Base-by-base conservation (phyloP, 164 flowering plant species). In the Vitis amurensis region DNA sequence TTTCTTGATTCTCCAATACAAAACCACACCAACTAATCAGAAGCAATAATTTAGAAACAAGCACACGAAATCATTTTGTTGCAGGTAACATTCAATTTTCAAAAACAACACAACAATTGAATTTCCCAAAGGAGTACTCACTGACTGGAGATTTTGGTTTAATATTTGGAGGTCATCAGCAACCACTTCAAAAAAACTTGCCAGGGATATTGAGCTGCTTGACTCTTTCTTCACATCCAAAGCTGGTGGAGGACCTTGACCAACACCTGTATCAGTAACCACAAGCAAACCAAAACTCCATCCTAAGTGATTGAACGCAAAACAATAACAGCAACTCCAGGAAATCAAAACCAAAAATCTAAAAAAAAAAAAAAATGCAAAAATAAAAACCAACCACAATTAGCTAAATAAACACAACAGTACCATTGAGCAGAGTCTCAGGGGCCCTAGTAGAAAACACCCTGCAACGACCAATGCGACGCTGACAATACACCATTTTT, bases 91-190 rank as follows among this genome's bases (percentile, higher is more conserved):
- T 37, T 2, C 44, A 37, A 37, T 3, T 37, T 37, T 6, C 0
- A 37, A 23, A 49, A 16, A 57, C 9, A 67, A 6, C 53, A 66
- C 44, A 37, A 37, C 44, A 37, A 0, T 37, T 50, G 16, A 49
- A 55, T 7, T 10, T 27, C 5, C 58, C 10, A 66, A 62, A 17
- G 10, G 13, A 63, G 37, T 56, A 85, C 97, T 89, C 70, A 92
- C 98, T 9, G 95, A 73, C 61, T 76, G 83, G 31, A 94, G 89
- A 79, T 91, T 94, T 52, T 86, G 83, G 76, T 92, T 94, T 53
- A 94, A 75, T 8, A 77, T 86, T 47, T 44, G 81, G 30, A 94
- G 89, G 73, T 94, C 97, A 72, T 89, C 94, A 64, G 94, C 89
- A 75, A 94, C 98, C 48, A 81, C 83, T 66, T 91, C 97, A 77